A percentile compares a stretch with the other conserved stretches of the same genome.
These are phyloP conservation scores for Paxillus involutus DNA, from an alignment of 768 basidiomycete species.

Conservation along the genomic window DNA sequence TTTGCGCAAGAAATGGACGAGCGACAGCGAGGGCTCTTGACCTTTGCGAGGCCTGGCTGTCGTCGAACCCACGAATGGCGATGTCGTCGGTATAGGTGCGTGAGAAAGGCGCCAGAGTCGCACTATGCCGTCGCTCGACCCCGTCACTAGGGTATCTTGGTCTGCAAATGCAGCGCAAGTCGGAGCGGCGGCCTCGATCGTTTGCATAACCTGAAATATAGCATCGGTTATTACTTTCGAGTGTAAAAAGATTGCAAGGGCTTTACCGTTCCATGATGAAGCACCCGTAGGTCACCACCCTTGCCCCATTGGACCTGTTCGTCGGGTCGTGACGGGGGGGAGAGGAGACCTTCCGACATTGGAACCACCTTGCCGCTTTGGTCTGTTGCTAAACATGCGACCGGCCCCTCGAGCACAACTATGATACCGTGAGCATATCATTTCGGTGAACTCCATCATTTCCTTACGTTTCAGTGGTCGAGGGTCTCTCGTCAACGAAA, in stretches of 20 bases:
- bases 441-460: neutral
- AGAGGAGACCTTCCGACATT: conserved; percentile 56
- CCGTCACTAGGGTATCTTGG: conserved; percentile 70
- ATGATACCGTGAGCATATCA: conserved; percentile 16
- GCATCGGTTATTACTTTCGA: conserved; percentile 1
- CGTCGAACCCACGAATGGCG: conserved; percentile 21
- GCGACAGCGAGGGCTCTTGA: conserved; percentile 31
- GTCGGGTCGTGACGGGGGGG: conserved; percentile 57
- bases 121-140: conserved; percentile 78
- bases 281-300: conserved; percentile 56
- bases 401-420: conserved; percentile 41
- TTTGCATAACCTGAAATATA: conserved; percentile 60
- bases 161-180: conserved; percentile 81
- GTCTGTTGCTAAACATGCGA: conserved; percentile 53
- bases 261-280: conserved; percentile 61
- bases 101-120: conserved; percentile 73
- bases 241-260: neutral
- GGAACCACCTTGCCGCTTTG: conserved; percentile 47
- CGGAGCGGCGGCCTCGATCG: conserved; percentile 71
- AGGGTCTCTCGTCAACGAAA: conserved; percentile 58
- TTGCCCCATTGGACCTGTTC: conserved; percentile 73
- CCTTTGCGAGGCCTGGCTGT: conserved; percentile 17
- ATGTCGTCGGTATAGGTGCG: conserved; percentile 8
- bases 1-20: conserved; percentile 78
- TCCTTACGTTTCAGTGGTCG: conserved; percentile 56